phyloP scores from a whole-genome alignment of 768 basidiomycete genomes.

The Pisolithus albus region DNA sequence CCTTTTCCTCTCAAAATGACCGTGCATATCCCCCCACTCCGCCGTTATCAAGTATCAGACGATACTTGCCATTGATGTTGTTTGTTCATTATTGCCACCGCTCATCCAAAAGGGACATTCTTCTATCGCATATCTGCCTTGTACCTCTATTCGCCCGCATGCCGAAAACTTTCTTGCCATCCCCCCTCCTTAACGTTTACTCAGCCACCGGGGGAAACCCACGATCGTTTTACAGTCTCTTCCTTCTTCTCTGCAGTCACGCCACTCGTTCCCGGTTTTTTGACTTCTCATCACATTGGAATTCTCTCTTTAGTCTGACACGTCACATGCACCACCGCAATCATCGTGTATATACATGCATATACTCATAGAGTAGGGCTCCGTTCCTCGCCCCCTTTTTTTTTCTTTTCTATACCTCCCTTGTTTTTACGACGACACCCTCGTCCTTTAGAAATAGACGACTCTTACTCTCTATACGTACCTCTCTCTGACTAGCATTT shows the following conservation, averaged over 20 bases:
- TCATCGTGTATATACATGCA: slow-evolving; percentile 2
- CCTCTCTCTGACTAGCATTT: background rate
- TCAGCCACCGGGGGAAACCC: background rate
- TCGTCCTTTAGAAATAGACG: background rate
- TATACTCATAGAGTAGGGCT: slow-evolving; percentile 3
- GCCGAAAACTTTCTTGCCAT: background rate
- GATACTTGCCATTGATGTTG: background rate
- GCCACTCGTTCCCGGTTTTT: background rate
- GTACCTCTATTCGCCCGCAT: slow-evolving; percentile 7
- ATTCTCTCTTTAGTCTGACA: background rate
- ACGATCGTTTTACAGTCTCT: background rate
- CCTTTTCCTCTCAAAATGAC: slow-evolving; percentile 4
- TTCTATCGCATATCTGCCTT: slow-evolving; percentile 2
- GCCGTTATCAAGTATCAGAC: slow-evolving; percentile 1
- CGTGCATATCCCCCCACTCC: background rate
- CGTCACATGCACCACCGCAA: background rate
- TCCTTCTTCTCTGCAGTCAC: background rate
- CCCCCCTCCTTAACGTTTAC: background rate
- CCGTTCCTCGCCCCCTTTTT: background rate
- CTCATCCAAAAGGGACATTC: slow-evolving; percentile 17
- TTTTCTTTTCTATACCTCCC: background rate
- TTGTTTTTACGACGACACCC: background rate
- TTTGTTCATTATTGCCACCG: background rate
- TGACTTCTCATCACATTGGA: background rate
- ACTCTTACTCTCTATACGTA: background rate